Evolutionary conservation across 2,329 filamentous ascomycete species (phyloP).

Genomic region (Cladosporium colombiae): DNA sequence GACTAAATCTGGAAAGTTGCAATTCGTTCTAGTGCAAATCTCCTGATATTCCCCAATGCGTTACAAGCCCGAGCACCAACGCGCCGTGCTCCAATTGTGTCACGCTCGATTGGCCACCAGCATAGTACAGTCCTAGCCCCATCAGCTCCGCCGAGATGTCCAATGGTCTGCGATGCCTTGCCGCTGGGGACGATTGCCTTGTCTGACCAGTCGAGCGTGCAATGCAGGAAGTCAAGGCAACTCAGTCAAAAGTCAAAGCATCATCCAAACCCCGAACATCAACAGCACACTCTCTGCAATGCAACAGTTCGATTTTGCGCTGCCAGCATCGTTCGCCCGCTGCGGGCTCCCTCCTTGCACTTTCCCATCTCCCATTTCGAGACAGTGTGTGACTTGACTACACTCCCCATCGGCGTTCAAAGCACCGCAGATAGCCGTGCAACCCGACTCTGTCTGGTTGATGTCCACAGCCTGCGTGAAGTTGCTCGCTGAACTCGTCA

Average conservation of each 20-base stretch:
- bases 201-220: neutral
- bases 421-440: neutral
- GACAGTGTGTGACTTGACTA: neutral
- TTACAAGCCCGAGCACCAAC: neutral
- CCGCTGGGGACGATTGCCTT: neutral
- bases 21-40: neutral
- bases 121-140: neutral
- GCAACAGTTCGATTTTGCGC: neutral
- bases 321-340: neutral
- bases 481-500: neutral
- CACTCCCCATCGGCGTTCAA: neutral
- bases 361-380: no score
- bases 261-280: neutral
- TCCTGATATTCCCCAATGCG: neutral
- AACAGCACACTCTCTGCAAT: neutral
- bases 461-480: neutral
- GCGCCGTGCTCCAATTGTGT: neutral
- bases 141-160: neutral
- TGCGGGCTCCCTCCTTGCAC: neutral
- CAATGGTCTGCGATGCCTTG: neutral
- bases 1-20: neutral
- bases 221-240: neutral
- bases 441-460: neutral
- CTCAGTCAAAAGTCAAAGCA: neutral
- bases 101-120: neutral